A percentile compares a stretch with the other conserved stretches of the same genome.
Conservation (phyloP, 192 early-diverging fungal genomes). For the Dissophora globulifera region DNA sequence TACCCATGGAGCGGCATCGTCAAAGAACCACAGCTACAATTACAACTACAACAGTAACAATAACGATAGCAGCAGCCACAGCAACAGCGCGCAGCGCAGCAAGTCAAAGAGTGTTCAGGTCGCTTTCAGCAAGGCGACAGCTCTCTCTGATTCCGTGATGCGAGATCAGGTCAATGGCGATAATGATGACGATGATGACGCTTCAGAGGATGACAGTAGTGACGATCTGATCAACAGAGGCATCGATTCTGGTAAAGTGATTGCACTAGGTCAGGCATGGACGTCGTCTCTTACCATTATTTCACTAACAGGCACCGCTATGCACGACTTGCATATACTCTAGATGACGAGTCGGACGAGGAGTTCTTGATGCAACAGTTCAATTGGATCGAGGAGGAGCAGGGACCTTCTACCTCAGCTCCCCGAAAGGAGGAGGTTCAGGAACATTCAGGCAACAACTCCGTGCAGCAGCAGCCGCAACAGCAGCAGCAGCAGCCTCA, state of each 20-base stretch:
- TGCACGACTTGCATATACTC: not conserved
- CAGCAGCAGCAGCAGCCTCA: constrained; percentile 8
- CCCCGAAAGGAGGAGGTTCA: not conserved
- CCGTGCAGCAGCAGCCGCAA: constrained; percentile 2
- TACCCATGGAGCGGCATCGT: not conserved
- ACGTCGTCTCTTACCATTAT: not conserved
- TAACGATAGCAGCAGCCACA: no score
- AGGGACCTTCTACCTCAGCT: not conserved
- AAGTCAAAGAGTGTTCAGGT: constrained; percentile 18
- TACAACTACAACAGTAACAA: no score
- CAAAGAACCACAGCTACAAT: no score
- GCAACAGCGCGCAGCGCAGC: not conserved
- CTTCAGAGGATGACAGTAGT: constrained; percentile 25
- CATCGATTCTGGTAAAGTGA: constrained; percentile 27
- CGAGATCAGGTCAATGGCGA: constrained; percentile 1
- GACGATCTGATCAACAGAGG: constrained; percentile 41
- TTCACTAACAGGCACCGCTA: not conserved
- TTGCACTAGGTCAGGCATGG: not conserved
- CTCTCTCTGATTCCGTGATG: constrained; percentile 11
- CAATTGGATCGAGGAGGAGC: constrained; percentile 55
- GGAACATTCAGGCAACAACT: not conserved
- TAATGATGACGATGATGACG: constrained; percentile 6
- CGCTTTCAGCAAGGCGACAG: constrained; percentile 26
- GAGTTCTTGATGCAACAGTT: constrained; percentile 55
- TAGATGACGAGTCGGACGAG: constrained; percentile 51